Evolutionary conservation across 306 rosid genomes (phyloP), one percentile per base, ranked within the genome.

Genomic region (Cucurbita argyrosperma): DNA sequence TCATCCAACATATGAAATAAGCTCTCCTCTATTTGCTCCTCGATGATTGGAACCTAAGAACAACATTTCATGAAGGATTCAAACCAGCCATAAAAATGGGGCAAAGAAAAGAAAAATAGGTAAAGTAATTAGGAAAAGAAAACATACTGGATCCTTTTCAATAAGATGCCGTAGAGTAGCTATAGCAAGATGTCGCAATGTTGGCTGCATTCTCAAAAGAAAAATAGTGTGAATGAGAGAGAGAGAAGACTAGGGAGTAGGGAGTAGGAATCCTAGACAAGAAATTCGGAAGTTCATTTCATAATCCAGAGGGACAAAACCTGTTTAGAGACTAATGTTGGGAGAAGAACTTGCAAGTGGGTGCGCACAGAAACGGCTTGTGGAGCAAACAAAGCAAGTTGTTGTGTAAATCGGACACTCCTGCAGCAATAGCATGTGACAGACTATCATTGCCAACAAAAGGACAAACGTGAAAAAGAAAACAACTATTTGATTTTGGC

Each of bases 361-460:
- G 83, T 78, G 83, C 88, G 98, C 76, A 94, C 96, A 53, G 98
- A 89, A 75, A 90, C 98, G 77, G 98, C 98, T 88, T 86, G 93
- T 4, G 98, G 97, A 52, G 98, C 97, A 86, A 94, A 94, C 83
- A 94, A 85, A 80, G 89, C 98, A 80, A 94, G 97, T 80, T 94
- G 98, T 78, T 94, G 98, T 30, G 96, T 94, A 81, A 94, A 94
- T 81, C 98, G 92, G 14, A 89, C 98, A 74, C 90, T 94, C 90
- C 98, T 94, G 83, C 75, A 71, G 79, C 72, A 77, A 81, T 52
- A 68, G 56, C 39, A 68, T 45, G 73, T 21, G 42, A 72, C 35
- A 74, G 38, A 62, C 13, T 45, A 52, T 71, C 56, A 39, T 77
- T 46, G 7, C 76, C 52, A 73, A 56, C 50, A 38, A 21, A 73